These are phyloP conservation scores for Penicillium brasilianum DNA, from an alignment of 2,329 filamentous ascomycete species.

Conservation along the genomic window DNA sequence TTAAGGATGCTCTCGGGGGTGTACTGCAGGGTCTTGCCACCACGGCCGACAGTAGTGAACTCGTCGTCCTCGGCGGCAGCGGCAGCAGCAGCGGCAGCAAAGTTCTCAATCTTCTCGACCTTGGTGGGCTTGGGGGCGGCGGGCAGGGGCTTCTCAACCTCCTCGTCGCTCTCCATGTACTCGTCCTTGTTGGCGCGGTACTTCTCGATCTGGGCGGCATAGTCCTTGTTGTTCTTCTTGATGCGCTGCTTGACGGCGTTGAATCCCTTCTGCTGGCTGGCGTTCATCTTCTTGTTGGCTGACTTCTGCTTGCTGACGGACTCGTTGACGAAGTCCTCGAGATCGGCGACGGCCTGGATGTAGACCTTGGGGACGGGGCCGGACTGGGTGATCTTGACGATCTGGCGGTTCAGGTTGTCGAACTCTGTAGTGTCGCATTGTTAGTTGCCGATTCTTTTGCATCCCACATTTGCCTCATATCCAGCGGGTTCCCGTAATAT, in stretches of 20 bases:
- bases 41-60: slow-evolving; percentile 85
- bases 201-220: slow-evolving; percentile 81
- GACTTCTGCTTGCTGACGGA: slow-evolving; percentile 95
- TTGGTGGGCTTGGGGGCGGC: slow-evolving; percentile 58
- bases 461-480: not conserved
- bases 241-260: slow-evolving; percentile 98
- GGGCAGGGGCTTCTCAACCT: slow-evolving; percentile 62
- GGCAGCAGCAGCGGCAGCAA: slow-evolving; percentile 55
- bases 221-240: slow-evolving; percentile 98
- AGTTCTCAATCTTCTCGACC: slow-evolving; percentile 41
- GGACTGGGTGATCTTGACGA: slow-evolving; percentile 75
- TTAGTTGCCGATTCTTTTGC: slow-evolving; percentile 22
- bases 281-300: slow-evolving; percentile 97
- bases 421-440: slow-evolving; percentile 66
- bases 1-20: slow-evolving; percentile 98
- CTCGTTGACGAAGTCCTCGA: slow-evolving; percentile 95
- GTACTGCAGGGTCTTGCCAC: slow-evolving; percentile 86
- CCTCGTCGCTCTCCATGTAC: slow-evolving; percentile 85
- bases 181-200: slow-evolving; percentile 84
- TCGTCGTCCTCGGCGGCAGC: slow-evolving; percentile 74
- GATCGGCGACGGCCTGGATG: slow-evolving; percentile 88
- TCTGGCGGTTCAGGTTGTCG: slow-evolving; percentile 90
- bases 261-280: slow-evolving; percentile 87
- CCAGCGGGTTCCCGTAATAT: not conserved
- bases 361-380: slow-evolving; percentile 87